These are phyloP conservation scores for Schwanniomyces yamadae DNA, from an alignment of 805 yeast genomes.

Conservation along the genomic window DNA sequence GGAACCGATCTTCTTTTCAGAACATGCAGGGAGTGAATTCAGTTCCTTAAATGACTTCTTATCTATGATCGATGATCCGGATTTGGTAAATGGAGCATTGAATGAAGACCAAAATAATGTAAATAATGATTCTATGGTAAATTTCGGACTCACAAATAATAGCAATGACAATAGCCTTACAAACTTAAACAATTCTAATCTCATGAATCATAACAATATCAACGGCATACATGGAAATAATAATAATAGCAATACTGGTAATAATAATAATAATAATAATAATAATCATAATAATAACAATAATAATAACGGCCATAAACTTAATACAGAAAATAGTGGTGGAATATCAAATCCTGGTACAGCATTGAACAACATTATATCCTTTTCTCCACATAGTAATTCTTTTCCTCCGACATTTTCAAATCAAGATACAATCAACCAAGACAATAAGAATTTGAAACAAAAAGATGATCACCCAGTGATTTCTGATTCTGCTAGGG, in stretches of 20 bases:
- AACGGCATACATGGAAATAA: no score
- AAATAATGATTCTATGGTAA: constrained; percentile 19
- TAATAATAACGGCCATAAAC: no score
- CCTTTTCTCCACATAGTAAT: constrained; percentile 8
- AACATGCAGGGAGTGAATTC: constrained; percentile 91
- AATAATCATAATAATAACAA: no score
- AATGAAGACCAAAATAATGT: constrained; percentile 22
- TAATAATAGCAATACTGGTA: neutral
- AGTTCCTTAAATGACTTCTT: constrained; percentile 85
- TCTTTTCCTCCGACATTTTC: neutral
- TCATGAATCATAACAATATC: constrained; percentile 1
- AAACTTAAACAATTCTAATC: constrained; percentile 2
- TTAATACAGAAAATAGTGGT: no score
- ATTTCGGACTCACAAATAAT: constrained; percentile 10
- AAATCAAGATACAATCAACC: constrained; percentile 3
- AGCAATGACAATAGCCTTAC: constrained; percentile 6
- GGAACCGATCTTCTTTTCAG: constrained; percentile 81
- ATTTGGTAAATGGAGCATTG: constrained; percentile 50
- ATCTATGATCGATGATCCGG: constrained; percentile 87
- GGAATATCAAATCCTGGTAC: no score
- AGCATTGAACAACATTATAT: constrained; percentile 10
- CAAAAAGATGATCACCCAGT: constrained; percentile 33
- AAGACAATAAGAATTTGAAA: neutral
- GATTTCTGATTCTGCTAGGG: constrained; percentile 77
- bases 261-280: constrained; percentile 26